Base-by-base conservation (phyloP, 805 yeast species). In the Debaryomyces prosopidis region DNA sequence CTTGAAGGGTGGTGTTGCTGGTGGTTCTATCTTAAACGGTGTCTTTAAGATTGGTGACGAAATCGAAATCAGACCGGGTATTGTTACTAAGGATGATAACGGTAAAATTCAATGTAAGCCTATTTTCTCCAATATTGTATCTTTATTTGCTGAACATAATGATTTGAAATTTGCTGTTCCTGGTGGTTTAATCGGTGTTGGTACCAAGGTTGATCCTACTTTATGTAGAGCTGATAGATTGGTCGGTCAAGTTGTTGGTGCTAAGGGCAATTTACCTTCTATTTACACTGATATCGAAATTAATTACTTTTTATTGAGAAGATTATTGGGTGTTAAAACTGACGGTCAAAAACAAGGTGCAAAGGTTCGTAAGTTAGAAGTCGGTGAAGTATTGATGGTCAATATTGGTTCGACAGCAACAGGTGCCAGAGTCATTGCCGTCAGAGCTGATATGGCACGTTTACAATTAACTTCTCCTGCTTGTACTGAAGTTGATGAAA, bases 131-230 rank as follows among this genome's bases (percentile, higher is more conserved):
- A 85, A 89, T 62, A 89, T 94, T 63, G 94, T 89, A 42, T 87
- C 98, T 11, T 77, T 94, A 57, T 92, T 91, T 66, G 98, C 99
- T 48, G 99, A 94, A 73, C 91, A 94, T 73, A 95, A 94, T 63
- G 97, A 91, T 68, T 82, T 94, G 71, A 94, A 94, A 69, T 94
- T 92, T 62, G 99, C 99, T 47, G 99, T 94, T 60, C 99, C 99
- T 39, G 99, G 99, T 84, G 99, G 99, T 53, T 81, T 94, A 66
- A 95, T 94, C 61, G 99, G 99, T 82, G 97, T 94, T 47, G 99
- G 99, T 76, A 94, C 99, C 42, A 89, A 89, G 73, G 96, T 94
- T 55, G 99, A 94, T 72, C 99, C 99, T 46, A 94, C 99, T 2
- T 76, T 94, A 62, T 94, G 99, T 79, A 88, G 99, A 77, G 99